phyloP scores from a whole-genome alignment of 2,329 filamentous ascomycete species.

The Cadophora sp. region DNA sequence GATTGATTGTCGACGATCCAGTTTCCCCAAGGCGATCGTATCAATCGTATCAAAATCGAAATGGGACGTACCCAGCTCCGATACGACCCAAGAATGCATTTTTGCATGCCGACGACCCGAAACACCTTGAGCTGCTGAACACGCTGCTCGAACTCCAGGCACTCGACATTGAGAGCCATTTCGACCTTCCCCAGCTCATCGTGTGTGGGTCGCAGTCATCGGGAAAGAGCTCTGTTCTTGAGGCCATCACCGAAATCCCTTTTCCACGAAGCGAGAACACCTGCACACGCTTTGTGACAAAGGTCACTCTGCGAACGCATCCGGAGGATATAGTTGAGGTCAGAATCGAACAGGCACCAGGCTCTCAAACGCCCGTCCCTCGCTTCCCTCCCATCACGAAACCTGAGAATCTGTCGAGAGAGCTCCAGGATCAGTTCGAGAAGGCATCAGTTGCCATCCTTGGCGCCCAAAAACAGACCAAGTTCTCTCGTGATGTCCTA shows the following conservation, averaged over 20 bases:
- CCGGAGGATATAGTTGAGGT: constrained; percentile 28
- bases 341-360: constrained; percentile 18
- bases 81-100: background rate
- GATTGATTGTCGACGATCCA: constrained; percentile 4
- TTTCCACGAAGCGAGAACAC: background rate
- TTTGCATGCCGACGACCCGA: constrained; percentile 33
- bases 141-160: constrained; percentile 59
- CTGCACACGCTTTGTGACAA: background rate
- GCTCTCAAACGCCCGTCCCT: background rate
- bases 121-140: constrained; percentile 61
- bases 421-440: constrained; percentile 4
- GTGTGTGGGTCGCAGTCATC: constrained; percentile 49
- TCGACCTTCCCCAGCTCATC: constrained; percentile 51
- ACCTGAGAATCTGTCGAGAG: background rate
- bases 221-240: constrained; percentile 11
- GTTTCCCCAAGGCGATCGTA: background rate
- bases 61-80: background rate
- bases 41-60: background rate
- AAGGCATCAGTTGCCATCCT: background rate
- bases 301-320: constrained; percentile 32
- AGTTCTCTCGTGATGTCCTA: constrained; percentile 26
- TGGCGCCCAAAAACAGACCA: background rate
- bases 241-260: constrained; percentile 9
- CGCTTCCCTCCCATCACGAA: constrained; percentile 1
- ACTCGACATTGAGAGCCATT: constrained; percentile 13